phyloP scores from a whole-genome alignment of 2,329 filamentous ascomycete genomes.

The Alternaria sp. region DNA sequence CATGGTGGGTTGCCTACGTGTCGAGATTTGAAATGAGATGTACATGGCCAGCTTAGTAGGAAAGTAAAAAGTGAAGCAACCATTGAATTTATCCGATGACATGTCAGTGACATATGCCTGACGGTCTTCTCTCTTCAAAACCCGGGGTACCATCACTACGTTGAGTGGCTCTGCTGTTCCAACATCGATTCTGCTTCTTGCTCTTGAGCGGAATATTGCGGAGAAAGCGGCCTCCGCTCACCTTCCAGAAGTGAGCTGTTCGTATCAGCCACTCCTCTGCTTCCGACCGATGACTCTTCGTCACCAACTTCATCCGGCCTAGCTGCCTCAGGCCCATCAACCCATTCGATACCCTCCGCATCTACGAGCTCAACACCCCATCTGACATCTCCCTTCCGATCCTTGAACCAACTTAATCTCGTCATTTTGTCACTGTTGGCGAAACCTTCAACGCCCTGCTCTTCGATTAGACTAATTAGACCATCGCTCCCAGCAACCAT shows the following conservation, averaged over 20 bases:
- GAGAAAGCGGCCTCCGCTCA: no score
- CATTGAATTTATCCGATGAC: not conserved
- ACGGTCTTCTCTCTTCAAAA: not conserved
- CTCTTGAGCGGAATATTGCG: not conserved
- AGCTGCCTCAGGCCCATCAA: no score
- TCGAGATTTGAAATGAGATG: not conserved
- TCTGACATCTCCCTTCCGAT: no score
- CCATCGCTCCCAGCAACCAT: no score
- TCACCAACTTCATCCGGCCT: not conserved
- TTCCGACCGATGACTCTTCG: not conserved
- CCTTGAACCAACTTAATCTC: no score
- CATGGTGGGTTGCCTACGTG: not conserved
- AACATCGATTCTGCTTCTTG: not conserved
- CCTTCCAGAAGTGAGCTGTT: not conserved
- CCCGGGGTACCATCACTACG: not conserved
- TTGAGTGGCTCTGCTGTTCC: not conserved
- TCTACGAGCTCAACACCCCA: no score
- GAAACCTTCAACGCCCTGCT: no score
- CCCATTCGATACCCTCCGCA: no score
- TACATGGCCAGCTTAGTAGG: not conserved
- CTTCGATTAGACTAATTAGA: no score
- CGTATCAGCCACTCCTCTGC: not conserved
- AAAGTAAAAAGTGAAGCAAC: not conserved
- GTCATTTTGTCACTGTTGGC: no score
- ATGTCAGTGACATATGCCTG: not conserved